These are phyloP conservation scores for Hyaloscypha bicolor DNA, from an alignment of 495 filamentous ascomycete species.

Conservation along the genomic window DNA sequence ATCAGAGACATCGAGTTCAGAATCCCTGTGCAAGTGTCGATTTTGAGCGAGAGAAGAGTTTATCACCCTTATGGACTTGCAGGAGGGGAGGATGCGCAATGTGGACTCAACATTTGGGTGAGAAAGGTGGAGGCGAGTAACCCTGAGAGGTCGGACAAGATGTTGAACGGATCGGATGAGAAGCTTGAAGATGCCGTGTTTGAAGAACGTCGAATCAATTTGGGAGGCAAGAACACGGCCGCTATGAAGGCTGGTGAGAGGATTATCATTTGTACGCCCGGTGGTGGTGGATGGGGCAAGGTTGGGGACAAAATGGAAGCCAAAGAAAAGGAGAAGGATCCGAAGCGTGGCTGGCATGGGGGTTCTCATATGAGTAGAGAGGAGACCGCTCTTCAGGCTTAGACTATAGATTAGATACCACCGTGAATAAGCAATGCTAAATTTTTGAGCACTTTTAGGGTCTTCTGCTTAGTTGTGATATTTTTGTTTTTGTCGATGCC, in stretches of 20 bases:
- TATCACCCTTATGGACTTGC: slow-evolving; percentile 86
- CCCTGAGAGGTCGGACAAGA: slow-evolving; percentile 45
- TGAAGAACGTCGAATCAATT: slow-evolving; percentile 73
- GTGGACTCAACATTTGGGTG: slow-evolving; percentile 88
- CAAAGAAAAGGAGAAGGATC: slow-evolving; percentile 46
- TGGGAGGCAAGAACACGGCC: slow-evolving; percentile 94
- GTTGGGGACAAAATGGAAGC: slow-evolving; percentile 54
- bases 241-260: slow-evolving; percentile 83
- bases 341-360: slow-evolving; percentile 59
- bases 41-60: slow-evolving; percentile 84
- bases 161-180: slow-evolving; percentile 33
- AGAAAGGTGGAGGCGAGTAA: slow-evolving; percentile 59
- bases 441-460: no score
- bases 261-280: slow-evolving; percentile 74
- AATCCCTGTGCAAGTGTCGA: slow-evolving; percentile 83
- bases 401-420: slow-evolving; percentile 9
- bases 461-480: no score
- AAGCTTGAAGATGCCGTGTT: slow-evolving; percentile 43
- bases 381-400: slow-evolving; percentile 52
- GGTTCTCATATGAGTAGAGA: slow-evolving; percentile 60
- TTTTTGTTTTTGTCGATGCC: no score
- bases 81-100: slow-evolving; percentile 79
- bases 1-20: slow-evolving; percentile 94
- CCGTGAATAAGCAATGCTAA: no score
- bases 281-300: slow-evolving; percentile 74